Evolutionary conservation across 2,329 filamentous ascomycete genomes (phyloP), one percentile per base, ranked within the genome.

Genomic region (Microdochium nivale): DNA sequence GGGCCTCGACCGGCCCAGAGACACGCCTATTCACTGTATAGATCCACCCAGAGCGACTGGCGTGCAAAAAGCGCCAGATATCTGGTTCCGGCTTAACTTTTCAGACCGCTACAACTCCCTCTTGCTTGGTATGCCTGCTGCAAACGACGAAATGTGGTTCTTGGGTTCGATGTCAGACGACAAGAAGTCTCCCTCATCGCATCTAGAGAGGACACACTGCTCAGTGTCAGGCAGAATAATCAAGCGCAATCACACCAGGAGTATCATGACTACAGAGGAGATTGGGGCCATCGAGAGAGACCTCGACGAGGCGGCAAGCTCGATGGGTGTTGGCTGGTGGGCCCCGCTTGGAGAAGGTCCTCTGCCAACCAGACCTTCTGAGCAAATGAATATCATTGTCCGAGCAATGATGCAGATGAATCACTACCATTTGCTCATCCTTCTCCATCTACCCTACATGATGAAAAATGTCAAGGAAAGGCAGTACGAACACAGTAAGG

Each of bases 391-490:
- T 3, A 40, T 47, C 9, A 49, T 56, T n/a, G 25, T 61, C 4
- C 65, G 67, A 4, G 56, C 74, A 7, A 71, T 76, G 58, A 60
- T 73, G 7, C 78, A 81, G 52, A 67, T 81, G 47, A 68, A 71
- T 2, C 75, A 81, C 54, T 73, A 75, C 56, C 70, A 74, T 32
- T 67, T 81, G 2, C 63, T 80, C 8, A 70, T 77, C 32, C 68
- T 77, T 9, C 68, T 81, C 0, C 78, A 83, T 53, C 67, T 82
- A 1, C 79, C 79, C 0, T 80, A 77, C 54, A 74, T 81, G 62
- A 68, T 81, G 11, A 70, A 67, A 24, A 62, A 69, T 33, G 59
- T 65, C 1, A 57, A 61, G 21, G 67, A 69, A 19, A 62, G 63
- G 7, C 67, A 68, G 16, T 72, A 73, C 51, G 70, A 76, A 21